These are phyloP conservation scores for Sarocladium brachiariae DNA, from an alignment of 2,329 filamentous ascomycete species.

Conservation along the genomic window DNA sequence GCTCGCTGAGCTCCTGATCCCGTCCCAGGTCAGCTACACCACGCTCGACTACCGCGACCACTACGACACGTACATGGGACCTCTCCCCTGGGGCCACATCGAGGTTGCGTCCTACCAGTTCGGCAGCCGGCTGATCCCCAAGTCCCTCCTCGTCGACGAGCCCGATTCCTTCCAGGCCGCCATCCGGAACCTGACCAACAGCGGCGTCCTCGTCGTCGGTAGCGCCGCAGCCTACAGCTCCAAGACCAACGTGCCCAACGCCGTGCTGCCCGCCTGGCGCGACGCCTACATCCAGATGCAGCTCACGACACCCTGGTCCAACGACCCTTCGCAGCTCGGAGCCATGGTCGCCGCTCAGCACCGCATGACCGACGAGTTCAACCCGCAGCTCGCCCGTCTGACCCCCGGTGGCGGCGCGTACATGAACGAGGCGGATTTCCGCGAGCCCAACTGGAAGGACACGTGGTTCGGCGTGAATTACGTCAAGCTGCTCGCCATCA, in stretches of 20 bases:
- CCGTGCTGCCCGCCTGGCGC: slow-evolving; percentile 32
- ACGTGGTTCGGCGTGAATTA: slow-evolving; percentile 43
- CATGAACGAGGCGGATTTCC: slow-evolving; percentile 45
- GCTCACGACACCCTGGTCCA: slow-evolving; percentile 20
- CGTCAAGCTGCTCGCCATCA: slow-evolving; percentile 32
- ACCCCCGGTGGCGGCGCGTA: slow-evolving; percentile 38
- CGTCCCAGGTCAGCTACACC: slow-evolving; percentile 16
- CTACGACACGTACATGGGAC: slow-evolving; percentile 28
- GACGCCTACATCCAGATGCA: slow-evolving; percentile 25
- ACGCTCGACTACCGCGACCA: slow-evolving; percentile 25
- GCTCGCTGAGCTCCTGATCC: slow-evolving; percentile 20
- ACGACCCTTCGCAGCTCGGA: slow-evolving; percentile 15
- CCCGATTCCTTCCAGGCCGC: slow-evolving; percentile 22
- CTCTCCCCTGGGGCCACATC: slow-evolving; percentile 25
- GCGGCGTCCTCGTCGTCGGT: slow-evolving; percentile 24
- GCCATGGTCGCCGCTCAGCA: slow-evolving; percentile 21
- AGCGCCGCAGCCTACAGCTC: slow-evolving; percentile 23
- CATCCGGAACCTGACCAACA: slow-evolving; percentile 22
- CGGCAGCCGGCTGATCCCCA: slow-evolving; percentile 30
- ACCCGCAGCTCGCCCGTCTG: slow-evolving; percentile 26
- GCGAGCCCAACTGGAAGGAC: slow-evolving; percentile 33
- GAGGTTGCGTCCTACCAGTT: slow-evolving; percentile 26
- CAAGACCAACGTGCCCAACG: slow-evolving; percentile 21
- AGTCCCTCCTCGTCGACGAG: slow-evolving; percentile 23
- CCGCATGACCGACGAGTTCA: slow-evolving; percentile 23